These are phyloP conservation scores for Nakazawaea ambrosiae DNA, from an alignment of 805 yeast species.

Conservation along the genomic window DNA sequence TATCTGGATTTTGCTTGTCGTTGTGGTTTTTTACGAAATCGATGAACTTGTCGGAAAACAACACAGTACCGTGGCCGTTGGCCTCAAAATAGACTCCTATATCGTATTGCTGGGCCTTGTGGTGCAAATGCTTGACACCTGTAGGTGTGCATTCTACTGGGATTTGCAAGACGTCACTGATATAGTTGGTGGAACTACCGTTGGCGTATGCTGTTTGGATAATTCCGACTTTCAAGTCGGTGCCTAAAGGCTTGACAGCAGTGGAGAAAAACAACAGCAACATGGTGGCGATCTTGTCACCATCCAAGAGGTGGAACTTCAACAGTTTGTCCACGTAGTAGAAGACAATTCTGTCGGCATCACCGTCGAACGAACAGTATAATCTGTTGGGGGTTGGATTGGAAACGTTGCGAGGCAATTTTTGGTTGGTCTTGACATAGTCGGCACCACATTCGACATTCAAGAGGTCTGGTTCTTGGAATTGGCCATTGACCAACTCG, in stretches of 20 bases:
- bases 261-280: conserved; percentile 59
- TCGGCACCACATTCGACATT: conserved; percentile 93
- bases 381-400: conserved; percentile 38
- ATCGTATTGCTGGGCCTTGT: conserved; percentile 78
- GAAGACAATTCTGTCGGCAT: conserved; percentile 90
- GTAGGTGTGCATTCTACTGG: conserved; percentile 91
- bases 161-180: conserved; percentile 50
- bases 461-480: conserved; percentile 45
- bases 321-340: conserved; percentile 41
- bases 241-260: conserved; percentile 36
- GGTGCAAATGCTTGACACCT: conserved; percentile 95
- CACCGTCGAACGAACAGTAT: conserved; percentile 90
- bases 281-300: conserved; percentile 87
- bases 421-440: conserved; percentile 85
- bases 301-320: conserved; percentile 65
- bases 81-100: conserved; percentile 97
- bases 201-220: conserved; percentile 98
- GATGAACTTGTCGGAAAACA: conserved; percentile 55
- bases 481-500: conserved; percentile 45
- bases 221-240: conserved; percentile 58
- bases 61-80: conserved; percentile 97
- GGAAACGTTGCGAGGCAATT: conserved; percentile 54
- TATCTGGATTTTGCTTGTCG: conserved; percentile 40
- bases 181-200: conserved; percentile 77
- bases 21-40: conserved; percentile 30